Evolutionary conservation across 371 early-diverging fungal genomes (phyloP).

Genomic region (Smittium mucronatum): DNA sequence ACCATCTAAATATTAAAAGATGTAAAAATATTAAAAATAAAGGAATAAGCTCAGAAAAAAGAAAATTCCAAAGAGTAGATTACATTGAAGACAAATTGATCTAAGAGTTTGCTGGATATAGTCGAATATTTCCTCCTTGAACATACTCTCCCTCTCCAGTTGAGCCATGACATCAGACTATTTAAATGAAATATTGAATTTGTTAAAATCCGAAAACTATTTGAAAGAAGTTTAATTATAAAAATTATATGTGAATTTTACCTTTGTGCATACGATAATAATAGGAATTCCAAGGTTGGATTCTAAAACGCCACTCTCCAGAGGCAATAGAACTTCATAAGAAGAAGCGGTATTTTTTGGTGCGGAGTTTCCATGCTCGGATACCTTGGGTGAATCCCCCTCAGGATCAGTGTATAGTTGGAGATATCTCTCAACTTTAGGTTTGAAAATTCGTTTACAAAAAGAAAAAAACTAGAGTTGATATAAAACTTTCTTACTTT

Average conservation of each 20-base stretch:
- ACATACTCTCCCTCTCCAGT: slow-evolving; percentile 71
- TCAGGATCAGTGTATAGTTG: slow-evolving; percentile 45
- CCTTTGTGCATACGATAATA: slow-evolving; percentile 81
- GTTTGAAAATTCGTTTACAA: slow-evolving; percentile 42
- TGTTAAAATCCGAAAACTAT: not conserved
- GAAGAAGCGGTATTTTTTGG: slow-evolving; percentile 18
- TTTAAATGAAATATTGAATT: not conserved
- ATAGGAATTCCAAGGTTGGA: slow-evolving; percentile 80
- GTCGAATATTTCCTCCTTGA: slow-evolving; percentile 85
- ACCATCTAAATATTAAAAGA: slow-evolving; percentile 50
- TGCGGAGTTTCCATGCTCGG: slow-evolving; percentile 3
- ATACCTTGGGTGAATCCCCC: slow-evolving; percentile 8
- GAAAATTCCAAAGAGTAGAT: slow-evolving; percentile 22
- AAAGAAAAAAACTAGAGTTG: no score
- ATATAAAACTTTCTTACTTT: no score
- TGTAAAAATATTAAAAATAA: not conserved
- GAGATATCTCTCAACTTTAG: slow-evolving; percentile 42
- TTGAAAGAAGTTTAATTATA: no score
- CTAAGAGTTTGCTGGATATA: slow-evolving; percentile 87
- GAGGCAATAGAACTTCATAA: slow-evolving; percentile 50
- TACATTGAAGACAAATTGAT: slow-evolving; percentile 81
- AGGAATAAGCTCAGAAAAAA: not conserved
- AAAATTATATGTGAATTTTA: no score
- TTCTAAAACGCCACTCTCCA: slow-evolving; percentile 67
- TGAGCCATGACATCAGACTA: slow-evolving; percentile 65